Percentiles rank a stretch among this genome's conserved stretches.
Evolutionary conservation across 1,284 basidiomycete genomes (phyloP).

Genomic region (Abortiporus biennis): DNA sequence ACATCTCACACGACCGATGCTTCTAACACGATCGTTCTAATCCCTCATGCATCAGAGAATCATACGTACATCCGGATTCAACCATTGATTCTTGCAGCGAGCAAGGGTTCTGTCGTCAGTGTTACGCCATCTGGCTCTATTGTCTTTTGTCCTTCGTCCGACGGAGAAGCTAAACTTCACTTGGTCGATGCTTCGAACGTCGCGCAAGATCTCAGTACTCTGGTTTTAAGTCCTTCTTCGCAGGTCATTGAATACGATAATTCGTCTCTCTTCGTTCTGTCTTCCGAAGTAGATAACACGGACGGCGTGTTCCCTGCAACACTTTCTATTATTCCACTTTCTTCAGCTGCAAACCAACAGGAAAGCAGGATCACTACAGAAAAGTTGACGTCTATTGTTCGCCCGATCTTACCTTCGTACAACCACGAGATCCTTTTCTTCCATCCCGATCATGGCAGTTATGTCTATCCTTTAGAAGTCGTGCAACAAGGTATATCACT

Average conservation of each 20-base stretch:
- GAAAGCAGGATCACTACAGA: not conserved
- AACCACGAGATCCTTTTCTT: slow-evolving; percentile 12
- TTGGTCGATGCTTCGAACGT: not conserved
- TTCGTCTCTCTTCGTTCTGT: not conserved
- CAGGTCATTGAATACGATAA: not conserved
- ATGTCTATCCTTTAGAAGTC: slow-evolving; percentile 10
- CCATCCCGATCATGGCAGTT: slow-evolving; percentile 10
- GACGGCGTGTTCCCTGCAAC: slow-evolving; percentile 5
- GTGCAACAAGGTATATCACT: slow-evolving; percentile 10
- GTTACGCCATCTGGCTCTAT: slow-evolving; percentile 10
- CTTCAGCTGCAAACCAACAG: too few species aligned
- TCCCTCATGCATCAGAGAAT: slow-evolving; percentile 7
- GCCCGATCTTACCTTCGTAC: not conserved
- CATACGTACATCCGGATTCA: too few species aligned
- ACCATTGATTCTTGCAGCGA: slow-evolving; percentile 9
- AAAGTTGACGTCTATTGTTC: too few species aligned
- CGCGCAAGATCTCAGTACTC: not conserved
- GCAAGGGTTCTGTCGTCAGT: slow-evolving; percentile 1
- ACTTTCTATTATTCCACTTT: slow-evolving; percentile 8
- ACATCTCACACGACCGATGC: slow-evolving; percentile 1
- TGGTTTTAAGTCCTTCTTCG: not conserved
- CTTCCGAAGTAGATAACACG: not conserved
- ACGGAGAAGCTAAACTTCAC: not conserved
- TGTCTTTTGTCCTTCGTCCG: too few species aligned
- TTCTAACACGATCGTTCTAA: slow-evolving; percentile 6